Evolutionary conservation across 2,329 filamentous ascomycete genomes (phyloP).

Genomic region (Amphichorda felina): DNA sequence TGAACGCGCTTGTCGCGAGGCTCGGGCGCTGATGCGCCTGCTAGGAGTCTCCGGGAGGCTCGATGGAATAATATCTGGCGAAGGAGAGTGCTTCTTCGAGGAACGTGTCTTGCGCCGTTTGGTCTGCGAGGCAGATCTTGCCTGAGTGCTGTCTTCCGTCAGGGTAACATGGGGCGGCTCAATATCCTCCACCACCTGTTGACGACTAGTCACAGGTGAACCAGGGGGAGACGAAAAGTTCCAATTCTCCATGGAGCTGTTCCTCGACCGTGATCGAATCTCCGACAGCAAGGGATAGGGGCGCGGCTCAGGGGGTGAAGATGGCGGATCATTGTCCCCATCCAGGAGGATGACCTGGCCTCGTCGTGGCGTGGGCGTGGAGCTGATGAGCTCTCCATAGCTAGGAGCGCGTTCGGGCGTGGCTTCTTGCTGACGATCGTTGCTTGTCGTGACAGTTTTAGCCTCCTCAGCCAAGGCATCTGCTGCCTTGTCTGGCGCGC

Average conservation of each 20-base stretch:
- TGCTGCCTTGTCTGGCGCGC: constrained; percentile 15
- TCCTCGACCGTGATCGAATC: constrained; percentile 35
- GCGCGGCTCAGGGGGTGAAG: constrained; percentile 44
- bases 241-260: constrained; percentile 27
- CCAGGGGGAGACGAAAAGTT: constrained; percentile 46
- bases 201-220: constrained; percentile 30
- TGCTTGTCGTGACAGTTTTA: constrained; percentile 4
- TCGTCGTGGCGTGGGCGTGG: constrained; percentile 48
- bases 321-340: constrained; percentile 42
- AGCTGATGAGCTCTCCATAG: constrained; percentile 42
- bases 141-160: constrained; percentile 5
- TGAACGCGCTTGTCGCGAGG: background rate
- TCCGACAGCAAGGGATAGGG: constrained; percentile 39
- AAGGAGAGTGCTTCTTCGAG: background rate
- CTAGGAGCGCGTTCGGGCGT: constrained; percentile 32
- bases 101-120: constrained; percentile 1
- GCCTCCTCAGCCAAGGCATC: constrained; percentile 8
- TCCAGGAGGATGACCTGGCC: constrained; percentile 36
- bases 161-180: constrained; percentile 7
- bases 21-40: no score
- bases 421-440: constrained; percentile 10
- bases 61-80: constrained; percentile 14
- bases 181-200: constrained; percentile 7
- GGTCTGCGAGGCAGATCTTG: constrained; percentile 2
- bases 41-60: constrained; percentile 11